Evolutionary conservation across 2,329 filamentous ascomycete species (phyloP).

Genomic region (Alternaria infectoria): DNA sequence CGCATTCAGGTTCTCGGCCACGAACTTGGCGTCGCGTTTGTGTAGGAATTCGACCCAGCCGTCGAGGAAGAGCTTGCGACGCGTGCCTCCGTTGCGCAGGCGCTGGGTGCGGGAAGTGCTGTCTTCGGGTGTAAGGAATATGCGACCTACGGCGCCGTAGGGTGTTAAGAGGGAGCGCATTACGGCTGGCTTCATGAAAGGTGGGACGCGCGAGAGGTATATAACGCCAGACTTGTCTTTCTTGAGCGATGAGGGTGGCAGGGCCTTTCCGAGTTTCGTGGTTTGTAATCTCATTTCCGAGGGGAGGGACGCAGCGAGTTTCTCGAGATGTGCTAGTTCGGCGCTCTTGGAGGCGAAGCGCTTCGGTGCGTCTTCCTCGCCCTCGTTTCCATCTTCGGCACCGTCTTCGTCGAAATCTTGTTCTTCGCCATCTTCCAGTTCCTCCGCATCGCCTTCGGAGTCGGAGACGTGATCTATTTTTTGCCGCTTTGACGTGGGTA

Average conservation of each 20-base stretch:
- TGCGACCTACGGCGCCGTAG: constrained; percentile 76
- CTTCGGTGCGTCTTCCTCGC: constrained; percentile 28
- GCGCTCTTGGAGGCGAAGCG: constrained; percentile 36
- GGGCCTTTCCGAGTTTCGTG: constrained; percentile 27
- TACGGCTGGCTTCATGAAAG: constrained; percentile 86
- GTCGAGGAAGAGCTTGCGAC: constrained; percentile 80
- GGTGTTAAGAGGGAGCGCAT: constrained; percentile 75
- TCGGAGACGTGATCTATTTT: constrained; percentile 59
- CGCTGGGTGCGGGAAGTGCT: constrained; percentile 69
- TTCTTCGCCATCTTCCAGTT: constrained; percentile 21
- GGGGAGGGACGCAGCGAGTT: constrained; percentile 37
- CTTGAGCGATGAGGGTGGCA: constrained; percentile 57
- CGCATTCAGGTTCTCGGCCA: constrained; percentile 77
- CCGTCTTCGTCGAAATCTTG: constrained; percentile 34
- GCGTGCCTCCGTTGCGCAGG: constrained; percentile 77
- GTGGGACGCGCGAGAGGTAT: constrained; percentile 83
- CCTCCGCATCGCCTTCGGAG: constrained; percentile 26
- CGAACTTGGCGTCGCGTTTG: constrained; percentile 79
- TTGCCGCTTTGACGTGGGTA: constrained; percentile 66
- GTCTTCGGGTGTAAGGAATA: constrained; percentile 81
- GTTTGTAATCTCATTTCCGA: constrained; percentile 46
- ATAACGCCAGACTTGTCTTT: constrained; percentile 79
- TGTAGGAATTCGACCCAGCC: constrained; percentile 84
- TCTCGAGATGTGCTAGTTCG: constrained; percentile 41
- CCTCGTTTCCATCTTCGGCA: constrained; percentile 24